Base-by-base conservation (phyloP, 331 rosid genomes). In the Cucumis variabilis region DNA sequence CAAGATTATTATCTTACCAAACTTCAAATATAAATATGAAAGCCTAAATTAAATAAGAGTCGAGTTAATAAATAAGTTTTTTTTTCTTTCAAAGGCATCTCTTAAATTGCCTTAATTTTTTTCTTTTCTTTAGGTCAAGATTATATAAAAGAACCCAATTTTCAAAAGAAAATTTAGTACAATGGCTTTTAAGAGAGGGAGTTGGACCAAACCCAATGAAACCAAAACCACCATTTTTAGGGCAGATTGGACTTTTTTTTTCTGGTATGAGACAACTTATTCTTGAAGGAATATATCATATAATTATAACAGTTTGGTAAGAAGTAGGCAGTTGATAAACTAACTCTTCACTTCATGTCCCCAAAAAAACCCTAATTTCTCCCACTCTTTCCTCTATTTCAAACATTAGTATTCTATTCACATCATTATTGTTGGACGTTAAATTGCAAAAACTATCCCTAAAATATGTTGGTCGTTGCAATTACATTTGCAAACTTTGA, bases 151-250 rank as follows among this genome's bases (percentile, higher is more conserved):
- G 11, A 76, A 48, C 82, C 66, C 66, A n/a, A 78, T n/a, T 50
- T 78, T 48, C 21, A 48, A 78, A 15, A 44, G 6, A 44, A 23
- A 75, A 44, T 5, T 75, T 21, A 7, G 48, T 44, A 75, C 11
- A 75, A n/a, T 2, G 44, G 81, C 81, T 75, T 75, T 75, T 23
- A 75, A 75, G 60, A 44, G 28, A 12, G 81, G 81, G 28, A 48
- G 65, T 78, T 78, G 33, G n/a, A 78, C 83, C 83, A 78, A 50
- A 78, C 66, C 66, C 25, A 73, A 72, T 13, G 21, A 19, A 78
- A 78, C 66, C 65, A 51, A 51, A 48, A 2, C 81, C 83, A 7
- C 33, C 66, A 10, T 50, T 50, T 78, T 78, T 78, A 51, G 83
- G 66, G n/a, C 62, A n/a, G 3, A 37, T 13, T 73, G 79, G 53